phyloP scores from a whole-genome alignment of 1,139 yeast genomes.

The Neolecta irregularis region DNA sequence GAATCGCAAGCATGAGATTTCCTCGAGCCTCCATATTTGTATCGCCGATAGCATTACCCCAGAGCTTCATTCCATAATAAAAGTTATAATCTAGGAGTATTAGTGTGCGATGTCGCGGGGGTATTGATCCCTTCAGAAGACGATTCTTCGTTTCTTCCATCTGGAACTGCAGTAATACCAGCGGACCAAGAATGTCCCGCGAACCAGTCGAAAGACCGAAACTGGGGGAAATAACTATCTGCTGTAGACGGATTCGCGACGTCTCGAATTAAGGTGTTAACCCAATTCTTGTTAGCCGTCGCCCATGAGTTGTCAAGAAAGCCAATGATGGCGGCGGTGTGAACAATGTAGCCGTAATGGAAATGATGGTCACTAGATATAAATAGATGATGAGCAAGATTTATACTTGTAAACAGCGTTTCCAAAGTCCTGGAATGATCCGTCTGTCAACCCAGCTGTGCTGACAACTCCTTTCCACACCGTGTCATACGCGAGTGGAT shows the following conservation, averaged over 20 bases:
- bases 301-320: slow-evolving; percentile 49
- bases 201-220: slow-evolving; percentile 65
- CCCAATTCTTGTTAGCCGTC: slow-evolving; percentile 45
- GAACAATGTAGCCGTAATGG: slow-evolving; percentile 66
- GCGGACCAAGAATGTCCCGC: slow-evolving; percentile 79
- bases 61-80: slow-evolving; percentile 65
- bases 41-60: slow-evolving; percentile 65
- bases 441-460: slow-evolving; percentile 31
- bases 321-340: slow-evolving; percentile 64
- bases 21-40: slow-evolving; percentile 62
- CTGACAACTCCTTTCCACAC: slow-evolving; percentile 55
- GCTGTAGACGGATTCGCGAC: slow-evolving; percentile 55
- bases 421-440: slow-evolving; percentile 45
- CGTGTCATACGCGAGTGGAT: slow-evolving; percentile 56
- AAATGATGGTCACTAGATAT: slow-evolving; percentile 44
- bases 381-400: too few species aligned
- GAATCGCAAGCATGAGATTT: slow-evolving; percentile 53
- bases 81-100: slow-evolving; percentile 41
- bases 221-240: slow-evolving; percentile 58
- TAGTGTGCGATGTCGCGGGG: too few species aligned
- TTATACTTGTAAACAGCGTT: slow-evolving; percentile 55
- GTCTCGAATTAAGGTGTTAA: slow-evolving; percentile 51
- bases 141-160: slow-evolving; percentile 70
- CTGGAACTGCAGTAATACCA: slow-evolving; percentile 53
- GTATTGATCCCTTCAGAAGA: slow-evolving; percentile 68